Conservation (phyloP, 805 yeast genomes). For the Priceomyces carsonii region DNA sequence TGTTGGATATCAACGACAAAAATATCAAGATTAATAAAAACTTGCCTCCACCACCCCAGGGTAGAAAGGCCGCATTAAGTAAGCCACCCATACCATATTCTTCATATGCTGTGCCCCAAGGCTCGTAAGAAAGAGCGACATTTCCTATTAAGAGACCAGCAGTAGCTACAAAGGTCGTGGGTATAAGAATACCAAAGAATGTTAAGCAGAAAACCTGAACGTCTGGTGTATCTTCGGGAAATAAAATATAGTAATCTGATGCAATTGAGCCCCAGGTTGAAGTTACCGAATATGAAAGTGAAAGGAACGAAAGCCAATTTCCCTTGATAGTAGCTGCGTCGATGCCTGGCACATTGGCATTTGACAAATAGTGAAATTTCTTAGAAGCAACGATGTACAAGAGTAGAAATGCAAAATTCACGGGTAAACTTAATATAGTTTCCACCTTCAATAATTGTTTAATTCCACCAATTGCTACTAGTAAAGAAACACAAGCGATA, state of each 20-base stretch:
- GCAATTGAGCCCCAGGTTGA: conserved; percentile 90
- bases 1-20: conserved; percentile 77
- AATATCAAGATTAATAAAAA: conserved; percentile 69
- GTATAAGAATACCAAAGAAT: conserved; percentile 63
- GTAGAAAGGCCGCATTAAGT: conserved; percentile 58
- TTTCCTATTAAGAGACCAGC: conserved; percentile 72
- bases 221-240: conserved; percentile 71
- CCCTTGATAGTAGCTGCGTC: conserved; percentile 53
- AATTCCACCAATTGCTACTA: conserved; percentile 78
- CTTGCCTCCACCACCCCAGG: conserved; percentile 82
- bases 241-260: conserved; percentile 77
- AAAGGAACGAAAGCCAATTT: conserved; percentile 70
- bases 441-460: conserved; percentile 69
- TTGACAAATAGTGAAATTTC: conserved; percentile 37
- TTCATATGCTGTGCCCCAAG: conserved; percentile 60
- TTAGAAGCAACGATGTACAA: conserved; percentile 63
- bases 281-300: conserved; percentile 74
- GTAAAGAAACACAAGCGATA: conserved; percentile 60
- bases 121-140: conserved; percentile 56
- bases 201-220: conserved; percentile 58
- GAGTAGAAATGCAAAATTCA: conserved; percentile 62
- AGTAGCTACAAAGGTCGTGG: conserved; percentile 75
- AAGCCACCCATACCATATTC: conserved; percentile 75
- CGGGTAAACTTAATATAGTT: conserved; percentile 66
- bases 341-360: conserved; percentile 29